These are phyloP conservation scores for Gracilaria gracilis DNA, from an alignment of 23 red algal species.

Conservation along the genomic window DNA sequence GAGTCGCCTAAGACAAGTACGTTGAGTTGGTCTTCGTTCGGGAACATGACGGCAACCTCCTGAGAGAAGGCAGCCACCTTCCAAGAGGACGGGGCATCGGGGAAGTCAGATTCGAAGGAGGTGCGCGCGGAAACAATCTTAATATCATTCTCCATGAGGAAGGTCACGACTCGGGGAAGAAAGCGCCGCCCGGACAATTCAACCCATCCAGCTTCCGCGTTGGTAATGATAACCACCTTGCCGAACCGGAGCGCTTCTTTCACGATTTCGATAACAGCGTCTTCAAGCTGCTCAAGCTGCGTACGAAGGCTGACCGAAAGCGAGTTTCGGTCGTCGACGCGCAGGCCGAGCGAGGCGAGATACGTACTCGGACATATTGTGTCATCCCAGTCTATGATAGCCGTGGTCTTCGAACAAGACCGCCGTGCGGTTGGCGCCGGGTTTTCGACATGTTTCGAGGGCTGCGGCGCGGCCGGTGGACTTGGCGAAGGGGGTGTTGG, in stretches of 20 bases:
- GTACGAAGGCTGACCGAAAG: slow-evolving; percentile 14
- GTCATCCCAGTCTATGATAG: slow-evolving; percentile 74
- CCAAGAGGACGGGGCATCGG: slow-evolving; percentile 89
- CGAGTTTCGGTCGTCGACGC: slow-evolving; percentile 47
- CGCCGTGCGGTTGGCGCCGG: background rate
- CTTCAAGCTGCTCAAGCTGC: slow-evolving; percentile 58
- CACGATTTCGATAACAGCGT: slow-evolving; percentile 71
- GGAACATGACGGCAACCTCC: slow-evolving; percentile 79
- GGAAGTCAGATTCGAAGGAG: slow-evolving; percentile 87
- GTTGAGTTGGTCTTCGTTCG: slow-evolving; percentile 81
- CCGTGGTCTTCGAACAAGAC: slow-evolving; percentile 54
- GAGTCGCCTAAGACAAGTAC: slow-evolving; percentile 92
- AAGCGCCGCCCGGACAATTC: slow-evolving; percentile 85
- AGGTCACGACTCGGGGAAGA: slow-evolving; percentile 77
- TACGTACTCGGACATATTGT: slow-evolving; percentile 72
- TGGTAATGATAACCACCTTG: slow-evolving; percentile 91
- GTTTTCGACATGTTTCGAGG: background rate
- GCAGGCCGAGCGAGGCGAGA: slow-evolving; percentile 48
- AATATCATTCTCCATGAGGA: slow-evolving; percentile 70
- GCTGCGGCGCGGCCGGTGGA: background rate
- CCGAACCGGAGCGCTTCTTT: slow-evolving; percentile 83
- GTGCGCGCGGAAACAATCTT: slow-evolving; percentile 90
- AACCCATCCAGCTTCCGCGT: slow-evolving; percentile 98
- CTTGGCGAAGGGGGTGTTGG: background rate
- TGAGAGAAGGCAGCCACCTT: slow-evolving; percentile 91